phyloP scores from a whole-genome alignment of 129 eudicot species.

The Silybum marianum region DNA sequence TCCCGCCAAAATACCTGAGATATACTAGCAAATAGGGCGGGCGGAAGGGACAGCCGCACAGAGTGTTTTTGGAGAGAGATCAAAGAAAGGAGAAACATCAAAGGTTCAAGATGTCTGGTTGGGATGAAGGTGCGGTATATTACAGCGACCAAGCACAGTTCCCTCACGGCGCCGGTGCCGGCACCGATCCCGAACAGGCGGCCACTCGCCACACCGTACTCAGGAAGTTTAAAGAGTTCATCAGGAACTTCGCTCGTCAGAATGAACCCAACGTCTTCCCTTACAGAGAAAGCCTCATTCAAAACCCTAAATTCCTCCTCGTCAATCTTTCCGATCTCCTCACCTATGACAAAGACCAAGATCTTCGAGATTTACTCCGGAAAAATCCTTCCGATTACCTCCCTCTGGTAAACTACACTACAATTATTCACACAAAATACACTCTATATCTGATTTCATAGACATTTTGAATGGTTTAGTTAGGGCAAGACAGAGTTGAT shows the following conservation, averaged over 20 bases:
- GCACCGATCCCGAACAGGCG: conserved; percentile 49
- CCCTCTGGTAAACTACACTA: conserved; percentile 61
- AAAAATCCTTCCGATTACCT: conserved; percentile 91
- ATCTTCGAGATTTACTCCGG: conserved; percentile 77
- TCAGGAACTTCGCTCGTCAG: conserved; percentile 67
- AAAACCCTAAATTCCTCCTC: conserved; percentile 67
- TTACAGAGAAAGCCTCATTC: conserved; percentile 82
- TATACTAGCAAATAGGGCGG: conserved; percentile 19
- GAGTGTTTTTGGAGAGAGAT: conserved; percentile 18
- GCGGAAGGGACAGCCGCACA: conserved; percentile 26
- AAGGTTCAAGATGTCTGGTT: conserved; percentile 69
- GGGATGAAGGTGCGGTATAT: conserved; percentile 87
- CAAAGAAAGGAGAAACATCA: not conserved
- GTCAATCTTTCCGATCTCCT: conserved; percentile 82
- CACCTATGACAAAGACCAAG: conserved; percentile 81
- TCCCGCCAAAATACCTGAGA: conserved; percentile 61
- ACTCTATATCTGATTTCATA: not conserved
- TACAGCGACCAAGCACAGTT: conserved; percentile 99
- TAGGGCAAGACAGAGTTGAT: conserved; percentile 14
- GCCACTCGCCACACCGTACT: conserved; percentile 83
- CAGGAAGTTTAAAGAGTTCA: conserved; percentile 85
- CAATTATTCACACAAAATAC: not conserved
- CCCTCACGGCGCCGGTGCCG: conserved; percentile 60
- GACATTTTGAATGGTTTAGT: not conserved
- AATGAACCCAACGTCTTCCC: conserved; percentile 76